Base-by-base conservation (phyloP, 306 rosid genomes). In the Sechiopsis laciniata region DNA sequence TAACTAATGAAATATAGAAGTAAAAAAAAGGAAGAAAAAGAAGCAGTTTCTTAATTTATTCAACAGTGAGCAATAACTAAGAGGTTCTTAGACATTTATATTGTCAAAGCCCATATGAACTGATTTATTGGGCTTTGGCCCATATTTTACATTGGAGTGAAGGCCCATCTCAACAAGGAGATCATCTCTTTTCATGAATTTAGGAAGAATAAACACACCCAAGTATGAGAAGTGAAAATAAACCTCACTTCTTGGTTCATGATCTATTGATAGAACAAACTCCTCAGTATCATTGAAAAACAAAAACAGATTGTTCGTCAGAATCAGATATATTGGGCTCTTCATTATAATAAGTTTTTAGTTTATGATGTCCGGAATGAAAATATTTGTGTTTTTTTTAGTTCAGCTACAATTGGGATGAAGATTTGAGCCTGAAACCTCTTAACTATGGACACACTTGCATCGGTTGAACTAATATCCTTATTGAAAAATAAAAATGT, bases 211-310 rank as follows among this genome's bases (percentile, higher is more conserved):
- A 26, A 26, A 26, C 29, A 26, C 2, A 20, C 45, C 45, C 48
- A 68, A 22, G 3, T 46, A 11, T 50, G 20, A 26, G 45, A 21
- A 69, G 73, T 11, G 42, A 69, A 54, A 50, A 80, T 88, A 71
- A 65, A 90, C 98, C 97, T 93, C 98, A 54, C 90, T 93, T 85
- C 74, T 90, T n/a, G 79, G 72, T 77, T 93, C 97, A 26, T n/a
- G n/a, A 78, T 93, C 97, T 69, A 93, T 81, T 68, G 89, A 93
- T 64, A 93, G 80, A 56, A 93, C 77, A 82, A 90, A 90, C 75
- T 93, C 98, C 85, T 88, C 96, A 0, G 90, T 83, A 80, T 87
- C 81, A 35, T 90, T 88, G 73, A 93, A 93, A 45, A 80, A 11
- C 3, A 10, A 46, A 29, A 51, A 8, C 35, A 60, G 61, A 8